Base-by-base conservation (phyloP, 495 filamentous ascomycete species). In the Aspergillus bertholletiae region DNA sequence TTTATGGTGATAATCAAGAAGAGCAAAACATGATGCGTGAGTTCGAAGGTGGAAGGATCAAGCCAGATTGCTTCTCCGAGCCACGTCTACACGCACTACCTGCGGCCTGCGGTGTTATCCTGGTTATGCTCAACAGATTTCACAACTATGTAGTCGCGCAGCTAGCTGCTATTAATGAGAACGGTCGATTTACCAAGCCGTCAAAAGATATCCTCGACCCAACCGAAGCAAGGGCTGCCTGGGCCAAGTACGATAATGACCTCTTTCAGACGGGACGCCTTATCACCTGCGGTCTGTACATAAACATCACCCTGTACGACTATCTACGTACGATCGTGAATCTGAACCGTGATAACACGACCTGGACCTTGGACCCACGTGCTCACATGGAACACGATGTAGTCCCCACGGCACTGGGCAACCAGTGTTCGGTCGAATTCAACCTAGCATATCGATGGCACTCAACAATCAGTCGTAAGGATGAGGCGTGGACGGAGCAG, bases 301-400 rank as follows among this genome's bases (percentile, higher is more conserved):
- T 91, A 63, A 92, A 94, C 74, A 88, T 90, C 59, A 85, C 88
- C 7, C 73, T 94, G 30, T 79, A 88, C 53, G 90, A 95, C 62
- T 95, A 95, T 65, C 80, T 95, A 34, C 84, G 90, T 22, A 90
- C 88, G 18, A 92, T 95, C 58, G 77, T 94, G 67, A 92, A 92
- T 64, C 67, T 92, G 53, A 93, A 93, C 71, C 79, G 88, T 34
- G 81, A 79, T 47, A 83, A 86, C 61, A 86, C 85, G 11, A 88
- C 84, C 4, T 95, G 90, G 89, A 89, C 85, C 22, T 75, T 95
- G 45, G 75, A 78, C 50, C 75, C 75, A 39, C 68, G 75, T 41
- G 73, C 72, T 15, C 70, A 74, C 57, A 75, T 74, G 68, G 68
- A 74, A 51, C 67, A 69, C 51, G 73, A 78, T 51, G 79, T 80